Evolutionary conservation across 495 filamentous ascomycete genomes (phyloP), one percentile per base, ranked within the genome.

Genomic region (Aspergillus affinis): DNA sequence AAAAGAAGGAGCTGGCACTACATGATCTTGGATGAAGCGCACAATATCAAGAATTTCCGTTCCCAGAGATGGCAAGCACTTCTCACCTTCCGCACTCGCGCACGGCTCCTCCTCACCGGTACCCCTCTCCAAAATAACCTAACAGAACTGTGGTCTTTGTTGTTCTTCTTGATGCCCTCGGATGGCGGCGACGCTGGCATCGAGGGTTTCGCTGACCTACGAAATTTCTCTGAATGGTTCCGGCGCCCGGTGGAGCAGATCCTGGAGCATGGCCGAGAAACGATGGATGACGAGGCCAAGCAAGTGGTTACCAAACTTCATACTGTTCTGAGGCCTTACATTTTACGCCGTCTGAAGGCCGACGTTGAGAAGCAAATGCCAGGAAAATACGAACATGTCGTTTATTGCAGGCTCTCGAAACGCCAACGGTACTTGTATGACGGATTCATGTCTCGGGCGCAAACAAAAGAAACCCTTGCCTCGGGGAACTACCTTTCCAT

Each of bases 311-410:
- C 84, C 36, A 94, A 97, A 70, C 86, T 99, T 17, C 95, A 99
- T 72, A 89, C 93, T 61, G 89, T 97, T 46, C 80, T 99, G 7
- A 87, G 95, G 21, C 95, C 95, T 3, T 97, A 96, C 72, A 85
- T 99, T 15, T 83, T 99, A 20, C 88, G 95, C 48, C 84, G 95
- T 60, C 77, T 99, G 45, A 99, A 99, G 75, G 90, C 93, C 48
- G 95, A 99, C 69, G 95, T 99, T 21, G 95, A 99, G 79, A 98
- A 99, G 74, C 93, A 98, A 68, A 97, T 99, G 92, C 95, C 95
- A 0, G 92, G 84, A 29, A 99, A 99, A 69, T 96, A 95, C 66
- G 95, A 99, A 69, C 92, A 96, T 69, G 91, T 99, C 30, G 89
- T 97, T 53, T 93, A 93, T 66, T 99, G 95, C 72, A 86, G 92